A percentile compares a stretch with the other conserved stretches of the same genome.
Conservation (phyloP, 1,284 basidiomycete genomes). For the Singerocomus inundabilis region DNA sequence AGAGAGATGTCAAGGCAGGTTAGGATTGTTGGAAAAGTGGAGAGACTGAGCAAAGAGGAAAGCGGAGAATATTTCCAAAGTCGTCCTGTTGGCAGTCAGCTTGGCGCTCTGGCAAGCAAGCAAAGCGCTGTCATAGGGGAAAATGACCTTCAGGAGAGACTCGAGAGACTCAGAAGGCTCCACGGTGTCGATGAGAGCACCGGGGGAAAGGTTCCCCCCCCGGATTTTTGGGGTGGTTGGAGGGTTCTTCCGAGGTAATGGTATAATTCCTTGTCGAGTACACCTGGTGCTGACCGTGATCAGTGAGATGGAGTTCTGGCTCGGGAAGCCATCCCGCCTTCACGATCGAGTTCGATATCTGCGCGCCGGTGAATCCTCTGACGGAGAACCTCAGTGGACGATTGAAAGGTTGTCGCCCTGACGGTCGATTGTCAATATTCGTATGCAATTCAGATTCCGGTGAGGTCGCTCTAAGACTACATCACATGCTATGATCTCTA, state of each 20-base stretch:
- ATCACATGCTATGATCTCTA: neutral
- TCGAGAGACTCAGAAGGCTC: conserved; percentile 58
- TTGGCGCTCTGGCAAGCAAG: conserved; percentile 92
- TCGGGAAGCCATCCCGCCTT: conserved; percentile 83
- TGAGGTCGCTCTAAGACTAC: neutral
- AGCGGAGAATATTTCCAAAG: conserved; percentile 83
- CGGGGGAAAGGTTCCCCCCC: conserved; percentile 65
- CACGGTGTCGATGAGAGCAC: conserved; percentile 52
- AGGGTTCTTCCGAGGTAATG: conserved; percentile 82
- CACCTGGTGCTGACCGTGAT: conserved; percentile 5
- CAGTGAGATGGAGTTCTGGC: conserved; percentile 89
- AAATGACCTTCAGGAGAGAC: conserved; percentile 61
- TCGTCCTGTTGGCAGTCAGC: conserved; percentile 78
- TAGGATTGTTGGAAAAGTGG: conserved; percentile 82
- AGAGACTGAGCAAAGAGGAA: conserved; percentile 70
- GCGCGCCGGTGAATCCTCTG: conserved; percentile 49
- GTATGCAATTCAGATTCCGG: neutral
- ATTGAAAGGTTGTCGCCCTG: conserved; percentile 33
- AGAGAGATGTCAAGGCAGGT: conserved; percentile 80
- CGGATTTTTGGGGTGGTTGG: conserved; percentile 97
- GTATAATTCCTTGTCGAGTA: neutral
- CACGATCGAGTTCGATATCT: conserved; percentile 88
- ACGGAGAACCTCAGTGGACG: conserved; percentile 36
- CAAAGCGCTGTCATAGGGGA: conserved; percentile 81
- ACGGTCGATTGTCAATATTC: conserved; percentile 2